Conservation (phyloP, 1,284 basidiomycete genomes). For the Kalmanozyma brasiliensis region DNA sequence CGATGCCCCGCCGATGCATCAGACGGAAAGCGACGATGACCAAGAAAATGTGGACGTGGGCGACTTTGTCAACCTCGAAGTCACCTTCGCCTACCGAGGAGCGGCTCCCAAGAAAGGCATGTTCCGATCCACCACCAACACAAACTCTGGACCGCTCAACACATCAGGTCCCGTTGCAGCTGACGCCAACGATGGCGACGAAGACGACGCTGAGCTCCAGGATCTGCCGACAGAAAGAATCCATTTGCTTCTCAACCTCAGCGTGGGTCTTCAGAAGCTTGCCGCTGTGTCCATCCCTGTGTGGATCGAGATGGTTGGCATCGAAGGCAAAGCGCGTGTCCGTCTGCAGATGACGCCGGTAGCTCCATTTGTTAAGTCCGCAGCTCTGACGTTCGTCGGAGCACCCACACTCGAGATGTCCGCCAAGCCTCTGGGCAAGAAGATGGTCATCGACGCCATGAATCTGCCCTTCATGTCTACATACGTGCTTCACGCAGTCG, state of each 20-base stretch:
- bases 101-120: slow-evolving; percentile 31
- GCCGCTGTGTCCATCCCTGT: slow-evolving; percentile 62
- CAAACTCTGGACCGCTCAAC: slow-evolving; percentile 16
- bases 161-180: slow-evolving; percentile 15
- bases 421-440: slow-evolving; percentile 59
- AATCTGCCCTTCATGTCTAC: slow-evolving; percentile 60
- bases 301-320: slow-evolving; percentile 63
- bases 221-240: slow-evolving; percentile 47
- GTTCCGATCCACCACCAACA: slow-evolving; percentile 32
- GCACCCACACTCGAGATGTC: slow-evolving; percentile 61
- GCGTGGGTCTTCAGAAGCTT: slow-evolving; percentile 62
- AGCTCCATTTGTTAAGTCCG: slow-evolving; percentile 61
- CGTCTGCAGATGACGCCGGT: slow-evolving; percentile 59
- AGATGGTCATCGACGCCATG: slow-evolving; percentile 66
- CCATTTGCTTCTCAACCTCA: slow-evolving; percentile 58
- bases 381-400: slow-evolving; percentile 59
- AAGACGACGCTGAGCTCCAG: slow-evolving; percentile 20
- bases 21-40: slow-evolving; percentile 19
- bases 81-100: slow-evolving; percentile 58
- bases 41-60: slow-evolving; percentile 46
- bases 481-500: slow-evolving; percentile 57
- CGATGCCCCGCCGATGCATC: slow-evolving; percentile 5
- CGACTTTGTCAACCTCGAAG: slow-evolving; percentile 60
- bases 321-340: slow-evolving; percentile 62
- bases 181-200: slow-evolving; percentile 11